A percentile compares a stretch with the other conserved stretches of the same genome.
These are phyloP conservation scores for Citrus australasica DNA, from an alignment of 345 rosid species.

Conservation along the genomic window DNA sequence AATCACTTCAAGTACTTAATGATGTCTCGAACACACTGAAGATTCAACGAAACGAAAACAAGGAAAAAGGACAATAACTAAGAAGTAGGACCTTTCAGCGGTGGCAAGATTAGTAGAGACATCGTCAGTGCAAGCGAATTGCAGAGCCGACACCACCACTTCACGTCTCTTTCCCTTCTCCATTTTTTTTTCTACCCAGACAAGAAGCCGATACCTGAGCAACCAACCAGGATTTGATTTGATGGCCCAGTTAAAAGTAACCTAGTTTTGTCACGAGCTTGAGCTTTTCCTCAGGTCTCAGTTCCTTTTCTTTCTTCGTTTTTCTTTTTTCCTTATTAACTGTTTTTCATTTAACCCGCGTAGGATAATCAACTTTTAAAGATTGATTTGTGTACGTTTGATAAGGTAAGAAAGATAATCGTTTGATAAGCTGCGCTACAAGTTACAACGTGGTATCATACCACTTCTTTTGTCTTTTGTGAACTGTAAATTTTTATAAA, in stretches of 20 bases:
- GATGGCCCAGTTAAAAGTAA: too few relatives aligned
- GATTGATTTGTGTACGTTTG: too few relatives aligned
- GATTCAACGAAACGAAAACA: background rate
- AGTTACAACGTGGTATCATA: too few relatives aligned
- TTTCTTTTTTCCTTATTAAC: too few relatives aligned
- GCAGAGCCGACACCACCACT: slow-evolving; percentile 69
- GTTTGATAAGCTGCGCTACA: too few relatives aligned
- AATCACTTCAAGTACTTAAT: background rate
- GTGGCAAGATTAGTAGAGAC: slow-evolving; percentile 62
- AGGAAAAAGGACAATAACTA: background rate
- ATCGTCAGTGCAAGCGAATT: slow-evolving; percentile 83
- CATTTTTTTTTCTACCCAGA: slow-evolving; percentile 7
- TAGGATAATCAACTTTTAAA: background rate
- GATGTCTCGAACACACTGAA: background rate
- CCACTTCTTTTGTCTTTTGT: too few relatives aligned
- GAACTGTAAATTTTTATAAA: too few relatives aligned
- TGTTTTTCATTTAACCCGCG: too few relatives aligned
- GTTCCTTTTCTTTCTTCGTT: background rate
- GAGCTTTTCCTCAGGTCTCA: background rate
- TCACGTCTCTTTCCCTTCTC: slow-evolving; percentile 33
- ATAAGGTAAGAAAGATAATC: too few relatives aligned
- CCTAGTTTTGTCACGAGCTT: background rate
- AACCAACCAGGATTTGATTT: too few relatives aligned
- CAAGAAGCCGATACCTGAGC: background rate
- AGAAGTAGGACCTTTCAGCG: slow-evolving; percentile 61